Evolutionary conservation across 2,329 filamentous ascomycete genomes (phyloP), one percentile per base, ranked within the genome.

Genomic region (Trematosphaeria pertusa): DNA sequence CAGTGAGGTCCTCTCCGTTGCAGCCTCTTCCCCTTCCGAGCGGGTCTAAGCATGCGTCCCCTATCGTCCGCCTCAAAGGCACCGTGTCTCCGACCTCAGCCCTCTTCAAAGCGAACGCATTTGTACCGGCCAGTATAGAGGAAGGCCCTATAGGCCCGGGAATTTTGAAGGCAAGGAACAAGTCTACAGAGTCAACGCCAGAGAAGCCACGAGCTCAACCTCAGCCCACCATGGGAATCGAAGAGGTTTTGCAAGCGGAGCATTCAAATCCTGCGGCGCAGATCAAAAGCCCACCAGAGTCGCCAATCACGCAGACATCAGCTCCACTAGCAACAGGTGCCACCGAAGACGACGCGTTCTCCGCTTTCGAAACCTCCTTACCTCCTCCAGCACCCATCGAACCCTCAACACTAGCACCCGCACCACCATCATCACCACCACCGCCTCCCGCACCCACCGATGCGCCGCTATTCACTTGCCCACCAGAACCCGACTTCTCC

Each of bases 41-140:
- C 7, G 58, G 60, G 11, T 48, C 64, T 1, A 60, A 59, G 46
- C 50, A 66, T 40, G 61, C 64, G 3, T 49, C 64, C 24, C 59
- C 61, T 5, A 68, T 70, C 6, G 64, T 69, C 20, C 64, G 67
- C n/a, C 48, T 71, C 12, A 52, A 56, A 39, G 61, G 59, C 15
- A 61, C 58, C 4, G 63, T 71, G 7, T 71, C 67, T 18, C 69
- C 69, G 21, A 69, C 69, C 12, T 65, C 69, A 11, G 60, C 67
- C 1, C 30, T 59, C n/a, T 70, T 69, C 49, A 59, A 61, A 6
- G 41, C 50, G 3, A 65, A 65, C 19, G 56, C 43, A 26, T 70
- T 65, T 15, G 48, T 70, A 11, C 67, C 68, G 2, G 37, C 56
- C 10, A 35, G 49, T 36, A 51, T 44, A 14, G 61, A 64, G 43